Evolutionary conservation across 1,284 basidiomycete genomes (phyloP).

Genomic region (Trichosporon sp.): DNA sequence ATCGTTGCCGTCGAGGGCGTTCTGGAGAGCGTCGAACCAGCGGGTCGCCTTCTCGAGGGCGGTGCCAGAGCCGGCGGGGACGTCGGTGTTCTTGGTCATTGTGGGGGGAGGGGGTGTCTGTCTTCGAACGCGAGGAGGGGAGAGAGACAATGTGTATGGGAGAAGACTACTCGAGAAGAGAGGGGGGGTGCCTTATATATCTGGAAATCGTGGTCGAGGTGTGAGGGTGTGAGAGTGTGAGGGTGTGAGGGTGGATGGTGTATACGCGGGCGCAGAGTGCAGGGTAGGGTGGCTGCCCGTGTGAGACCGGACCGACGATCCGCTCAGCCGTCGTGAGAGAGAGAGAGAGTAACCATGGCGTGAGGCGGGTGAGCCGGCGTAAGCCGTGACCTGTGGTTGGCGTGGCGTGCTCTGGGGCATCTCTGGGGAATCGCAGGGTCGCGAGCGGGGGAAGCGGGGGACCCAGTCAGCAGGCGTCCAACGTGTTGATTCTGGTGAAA

Average conservation of each 20-base stretch:
- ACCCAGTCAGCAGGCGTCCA: not conserved
- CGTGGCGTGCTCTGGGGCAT: no score
- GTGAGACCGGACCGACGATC: conserved; percentile 2
- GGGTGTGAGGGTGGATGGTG: not conserved
- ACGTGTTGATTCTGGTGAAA: no score
- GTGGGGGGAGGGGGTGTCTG: not conserved
- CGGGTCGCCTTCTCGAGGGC: conserved; percentile 20
- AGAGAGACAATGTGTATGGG: conserved; percentile 6
- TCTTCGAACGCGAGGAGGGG: not conserved
- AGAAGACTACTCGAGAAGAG: not conserved
- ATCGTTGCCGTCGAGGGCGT: conserved; percentile 59
- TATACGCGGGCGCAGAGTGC: not conserved
- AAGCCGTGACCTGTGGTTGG: not conserved
- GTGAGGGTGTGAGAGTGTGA: no score
- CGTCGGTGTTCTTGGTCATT: conserved; percentile 5
- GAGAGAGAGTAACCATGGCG: no score
- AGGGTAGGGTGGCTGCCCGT: not conserved
- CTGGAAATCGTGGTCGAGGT: not conserved
- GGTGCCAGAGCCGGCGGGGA: conserved; percentile 7
- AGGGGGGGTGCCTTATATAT: not conserved
- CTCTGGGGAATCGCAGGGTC: not conserved
- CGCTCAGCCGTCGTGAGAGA: not conserved
- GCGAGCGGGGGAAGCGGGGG: not conserved
- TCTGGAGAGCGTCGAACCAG: conserved; percentile 27
- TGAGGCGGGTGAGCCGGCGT: not conserved